Base-by-base conservation (phyloP, 2,329 filamentous ascomycete genomes). In the Botrytis squamosa region DNA sequence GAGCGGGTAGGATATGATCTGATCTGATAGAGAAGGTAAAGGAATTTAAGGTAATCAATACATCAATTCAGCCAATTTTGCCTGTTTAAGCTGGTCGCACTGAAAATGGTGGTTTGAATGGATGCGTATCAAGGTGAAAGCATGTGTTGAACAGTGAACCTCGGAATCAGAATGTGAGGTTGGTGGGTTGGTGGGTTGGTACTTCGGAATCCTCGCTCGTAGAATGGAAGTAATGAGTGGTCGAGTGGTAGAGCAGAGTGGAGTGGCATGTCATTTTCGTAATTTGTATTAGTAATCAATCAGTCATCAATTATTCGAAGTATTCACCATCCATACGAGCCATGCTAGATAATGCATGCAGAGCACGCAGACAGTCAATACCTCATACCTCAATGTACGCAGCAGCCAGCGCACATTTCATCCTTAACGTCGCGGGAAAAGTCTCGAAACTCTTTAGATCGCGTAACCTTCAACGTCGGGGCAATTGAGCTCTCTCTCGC, bases 391-490 rank as follows among this genome's bases (percentile, higher is more conserved):
- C 8, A 49, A 70, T 63, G 29, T 76, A 75, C 75, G 9, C 57
- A 33, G 1, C 0, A 1, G 12, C 9, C 1, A 1, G 73, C 72
- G 76, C 72, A 74, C 36, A 69, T 52, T 40, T 60, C 33, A 69
- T 75, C 78, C 72, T 71, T 71, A 77, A 74, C 10, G 29, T 59
- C 70, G 70, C 70, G 49, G 46, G n/a, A 60, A 68, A 55, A 55
- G 22, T 38, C 33, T 67, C 38, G 44, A 68, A 60, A n/a, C 29
- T 63, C 44, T 33, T 22, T 12, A 33, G 38, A 70, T 70, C 69
- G 70, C 68, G 42, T 64, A 71, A 73, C 29, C 66, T 29, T 62
- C 73, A 70, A 75, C 74, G 75, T 75, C 52, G 52, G 52, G 16
- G 14, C 52, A 57, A 69, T 73, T 64, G 44, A 67, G 55, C 36